Percentiles rank a stretch among this genome's conserved stretches.
These are phyloP conservation scores for Vararia minispora DNA, from an alignment of 768 basidiomycete species.

Conservation along the genomic window DNA sequence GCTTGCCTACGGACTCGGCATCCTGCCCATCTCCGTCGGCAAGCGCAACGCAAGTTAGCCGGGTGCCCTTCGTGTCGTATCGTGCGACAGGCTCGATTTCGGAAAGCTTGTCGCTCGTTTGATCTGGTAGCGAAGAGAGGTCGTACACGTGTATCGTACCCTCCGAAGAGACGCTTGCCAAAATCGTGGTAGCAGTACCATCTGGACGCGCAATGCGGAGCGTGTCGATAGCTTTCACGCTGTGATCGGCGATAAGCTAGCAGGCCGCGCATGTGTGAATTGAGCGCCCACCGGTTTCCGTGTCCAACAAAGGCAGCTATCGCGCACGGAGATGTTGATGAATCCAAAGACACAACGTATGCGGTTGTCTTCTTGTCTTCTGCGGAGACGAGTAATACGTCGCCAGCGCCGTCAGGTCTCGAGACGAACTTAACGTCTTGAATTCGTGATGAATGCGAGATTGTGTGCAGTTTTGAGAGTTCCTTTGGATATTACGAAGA, in stretches of 20 bases:
- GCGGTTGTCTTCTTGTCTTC: constrained; percentile 85
- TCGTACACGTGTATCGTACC: constrained; percentile 77
- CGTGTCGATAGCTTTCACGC: constrained; percentile 74
- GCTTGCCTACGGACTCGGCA: constrained; percentile 20
- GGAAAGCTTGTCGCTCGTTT: constrained; percentile 6
- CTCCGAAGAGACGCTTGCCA: constrained; percentile 81
- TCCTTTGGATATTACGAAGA: constrained; percentile 34
- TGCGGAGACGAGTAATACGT: constrained; percentile 72
- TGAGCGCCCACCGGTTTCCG: constrained; percentile 58
- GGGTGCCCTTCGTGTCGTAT: constrained; percentile 80
- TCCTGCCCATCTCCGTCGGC: constrained; percentile 33
- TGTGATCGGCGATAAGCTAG: constrained; percentile 19
- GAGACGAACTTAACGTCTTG: constrained; percentile 75
- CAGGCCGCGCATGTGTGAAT: not conserved
- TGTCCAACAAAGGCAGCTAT: constrained; percentile 73
- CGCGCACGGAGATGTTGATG: constrained; percentile 37
- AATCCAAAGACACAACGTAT: constrained; percentile 48
- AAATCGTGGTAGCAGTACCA: constrained; percentile 41
- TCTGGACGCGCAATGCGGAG: constrained; percentile 48
- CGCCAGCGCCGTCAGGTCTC: constrained; percentile 41
- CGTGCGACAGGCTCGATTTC: constrained; percentile 45
- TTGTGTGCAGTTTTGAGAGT: constrained; percentile 64
- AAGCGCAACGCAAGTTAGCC: constrained; percentile 65
- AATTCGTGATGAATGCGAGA: constrained; percentile 71
- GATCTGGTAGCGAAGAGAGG: constrained; percentile 36